Evolutionary conservation across 1,284 basidiomycete species (phyloP).

Genomic region (Fomes fomentarius): DNA sequence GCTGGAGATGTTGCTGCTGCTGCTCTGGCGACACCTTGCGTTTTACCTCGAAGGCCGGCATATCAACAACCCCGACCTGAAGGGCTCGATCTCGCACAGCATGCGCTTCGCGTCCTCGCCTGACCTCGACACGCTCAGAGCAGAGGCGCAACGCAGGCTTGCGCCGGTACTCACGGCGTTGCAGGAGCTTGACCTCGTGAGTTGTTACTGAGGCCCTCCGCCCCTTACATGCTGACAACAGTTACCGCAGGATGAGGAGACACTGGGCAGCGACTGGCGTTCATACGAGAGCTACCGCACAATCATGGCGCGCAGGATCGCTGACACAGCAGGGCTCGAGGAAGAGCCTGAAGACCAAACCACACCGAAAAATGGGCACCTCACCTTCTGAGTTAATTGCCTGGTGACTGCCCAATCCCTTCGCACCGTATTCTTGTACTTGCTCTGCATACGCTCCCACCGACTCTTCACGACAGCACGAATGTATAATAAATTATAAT

Average conservation of each 20-base stretch:
- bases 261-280: slow-evolving; percentile 47
- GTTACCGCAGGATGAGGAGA: slow-evolving; percentile 25
- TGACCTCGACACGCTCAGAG: slow-evolving; percentile 54
- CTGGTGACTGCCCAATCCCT: background rate
- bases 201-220: slow-evolving; percentile 12
- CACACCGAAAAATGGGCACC: slow-evolving; percentile 22
- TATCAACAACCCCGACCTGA: slow-evolving; percentile 40
- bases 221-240: background rate
- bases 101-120: slow-evolving; percentile 59
- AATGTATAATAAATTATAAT: slow-evolving; percentile 18
- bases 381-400: slow-evolving; percentile 11
- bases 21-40: slow-evolving; percentile 86
- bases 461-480: slow-evolving; percentile 8
- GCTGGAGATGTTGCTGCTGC: slow-evolving; percentile 81
- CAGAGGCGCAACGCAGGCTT: slow-evolving; percentile 57
- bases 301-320: slow-evolving; percentile 68
- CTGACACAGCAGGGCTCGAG: slow-evolving; percentile 59
- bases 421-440: background rate
- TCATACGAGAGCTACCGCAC: slow-evolving; percentile 67
- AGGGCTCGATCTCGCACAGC: slow-evolving; percentile 48
- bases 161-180: slow-evolving; percentile 54
- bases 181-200: slow-evolving; percentile 53
- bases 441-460: background rate
- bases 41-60: slow-evolving; percentile 54
- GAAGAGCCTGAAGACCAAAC: slow-evolving; percentile 35